Evolutionary conservation across 495 filamentous ascomycete genomes (phyloP).

Genomic region (Lichenothelia convexa): DNA sequence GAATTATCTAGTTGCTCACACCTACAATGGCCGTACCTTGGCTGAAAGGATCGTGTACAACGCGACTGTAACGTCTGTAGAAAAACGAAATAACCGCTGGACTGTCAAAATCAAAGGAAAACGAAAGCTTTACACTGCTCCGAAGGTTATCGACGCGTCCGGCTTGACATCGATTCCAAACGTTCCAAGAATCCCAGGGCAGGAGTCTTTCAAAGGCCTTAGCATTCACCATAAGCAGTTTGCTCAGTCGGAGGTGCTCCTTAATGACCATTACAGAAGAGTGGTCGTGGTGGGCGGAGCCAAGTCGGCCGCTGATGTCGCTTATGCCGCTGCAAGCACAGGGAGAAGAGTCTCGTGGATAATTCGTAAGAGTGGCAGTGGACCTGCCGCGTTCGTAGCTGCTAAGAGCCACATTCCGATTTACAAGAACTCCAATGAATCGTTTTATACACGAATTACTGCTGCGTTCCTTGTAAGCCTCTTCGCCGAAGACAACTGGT

Average conservation of each 20-base stretch:
- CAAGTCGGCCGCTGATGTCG: slow-evolving; percentile 29
- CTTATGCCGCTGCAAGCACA: slow-evolving; percentile 21
- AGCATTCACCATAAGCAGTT: slow-evolving; percentile 27
- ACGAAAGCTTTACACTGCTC: slow-evolving; percentile 6
- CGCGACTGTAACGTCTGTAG: slow-evolving; percentile 14
- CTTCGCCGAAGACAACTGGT: slow-evolving; percentile 13
- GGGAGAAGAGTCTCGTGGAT: slow-evolving; percentile 26
- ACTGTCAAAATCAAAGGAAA: slow-evolving; percentile 5
- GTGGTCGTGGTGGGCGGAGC: slow-evolving; percentile 23
- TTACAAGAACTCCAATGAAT: slow-evolving; percentile 17
- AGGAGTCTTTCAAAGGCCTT: slow-evolving; percentile 15
- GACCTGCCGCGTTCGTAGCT: slow-evolving; percentile 16
- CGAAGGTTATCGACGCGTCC: slow-evolving; percentile 25
- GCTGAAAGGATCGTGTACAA: slow-evolving; percentile 17
- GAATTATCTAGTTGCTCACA: slow-evolving; percentile 20
- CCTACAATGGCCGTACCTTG: slow-evolving; percentile 16
- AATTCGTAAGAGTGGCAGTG: slow-evolving; percentile 21
- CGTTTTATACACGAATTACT: slow-evolving; percentile 5
- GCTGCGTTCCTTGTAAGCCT: slow-evolving; percentile 9
- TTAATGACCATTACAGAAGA: slow-evolving; percentile 11
- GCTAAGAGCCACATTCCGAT: slow-evolving; percentile 11
- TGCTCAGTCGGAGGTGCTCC: slow-evolving; percentile 18
- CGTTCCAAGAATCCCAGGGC: slow-evolving; percentile 17
- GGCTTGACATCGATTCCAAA: slow-evolving; percentile 22
- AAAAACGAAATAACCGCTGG: slow-evolving; percentile 16